These are phyloP conservation scores for Deinandra increscens DNA, from an alignment of 129 eudicot species.

Conservation along the genomic window DNA sequence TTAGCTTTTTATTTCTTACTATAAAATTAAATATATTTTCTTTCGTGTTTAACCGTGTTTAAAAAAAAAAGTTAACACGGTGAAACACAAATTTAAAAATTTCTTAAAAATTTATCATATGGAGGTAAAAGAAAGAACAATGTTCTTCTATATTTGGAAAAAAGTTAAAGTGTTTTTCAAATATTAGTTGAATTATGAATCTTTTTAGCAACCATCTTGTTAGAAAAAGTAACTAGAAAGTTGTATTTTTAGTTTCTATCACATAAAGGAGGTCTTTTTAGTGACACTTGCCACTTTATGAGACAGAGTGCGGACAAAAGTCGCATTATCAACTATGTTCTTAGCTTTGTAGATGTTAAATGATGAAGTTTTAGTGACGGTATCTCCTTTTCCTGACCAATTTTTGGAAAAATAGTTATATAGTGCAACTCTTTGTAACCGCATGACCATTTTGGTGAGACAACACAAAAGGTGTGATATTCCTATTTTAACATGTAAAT, in stretches of 20 bases:
- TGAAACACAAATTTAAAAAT: not conserved
- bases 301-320: constrained; percentile 15
- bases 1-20: not conserved
- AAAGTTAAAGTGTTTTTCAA: no score
- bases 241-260: constrained; percentile 18
- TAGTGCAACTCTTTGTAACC: no score
- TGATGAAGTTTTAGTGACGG: not conserved
- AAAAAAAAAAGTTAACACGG: not conserved
- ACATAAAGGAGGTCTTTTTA: constrained; percentile 4
- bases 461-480: not conserved
- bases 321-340: constrained; percentile 13
- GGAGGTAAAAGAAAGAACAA: no score
- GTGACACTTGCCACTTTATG: constrained; percentile 2
- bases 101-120: not conserved
- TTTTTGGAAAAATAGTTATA: not conserved
- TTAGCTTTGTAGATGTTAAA: constrained; percentile 7
- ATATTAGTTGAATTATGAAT: no score
- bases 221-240: constrained; percentile 18
- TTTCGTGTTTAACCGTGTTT: not conserved
- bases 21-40: not conserved
- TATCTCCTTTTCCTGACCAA: not conserved
- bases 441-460: not conserved
- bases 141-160: no score
- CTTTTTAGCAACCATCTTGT: no score
- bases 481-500: not conserved